Evolutionary conservation across 2,329 filamentous ascomycete species (phyloP), one percentile per base, ranked within the genome.

Genomic region (Ceratocystis destructans): DNA sequence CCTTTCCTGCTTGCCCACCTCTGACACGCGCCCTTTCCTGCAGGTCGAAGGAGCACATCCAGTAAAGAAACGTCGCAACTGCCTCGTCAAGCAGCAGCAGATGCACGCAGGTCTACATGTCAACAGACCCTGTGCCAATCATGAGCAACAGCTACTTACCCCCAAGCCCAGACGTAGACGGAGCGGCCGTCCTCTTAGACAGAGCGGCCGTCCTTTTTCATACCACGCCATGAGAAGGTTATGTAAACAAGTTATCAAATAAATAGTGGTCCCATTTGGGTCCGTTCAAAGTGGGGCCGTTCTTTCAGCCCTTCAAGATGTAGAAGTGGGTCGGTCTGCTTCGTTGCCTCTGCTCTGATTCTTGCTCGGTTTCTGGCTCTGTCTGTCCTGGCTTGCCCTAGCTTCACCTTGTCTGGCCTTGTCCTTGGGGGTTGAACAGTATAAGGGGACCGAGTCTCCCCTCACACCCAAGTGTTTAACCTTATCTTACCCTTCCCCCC

Each of bases 281-380:
- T 33, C 53, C 53, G 53, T 33, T 17, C 25, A 57, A 31, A 33
- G 53, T 57, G 53, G 53, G 53, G 53, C 53, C 53, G 53, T 41
- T n/a, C 53, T 28, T 57, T 57, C 53, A 57, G 53, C 53, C 53
- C 53, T 57, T 57, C n/a, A 28, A 57, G 25, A 33, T 33, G 15
- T 10, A 57, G 15, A 25, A n/a, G 53, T 57, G 53, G 53, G 28
- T 57, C 53, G 53, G 28, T 57, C 53, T 25, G 53, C 22, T 57
- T 33, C 53, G 10, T 33, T 57, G 50, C 53, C 20, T 57, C 22
- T 57, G 48, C 48, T 8, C 10, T 53, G 37, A 12, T 10, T 12
- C 37, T 37, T 12, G 37, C 37, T 41, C 28, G 2, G 28, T 28
- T 5, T 3, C 28, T 28, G 28, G 28, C 28, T 28, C 28, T 46